phyloP scores from a whole-genome alignment of 108 stramenopile species.

The Parietichytrium sp. region DNA sequence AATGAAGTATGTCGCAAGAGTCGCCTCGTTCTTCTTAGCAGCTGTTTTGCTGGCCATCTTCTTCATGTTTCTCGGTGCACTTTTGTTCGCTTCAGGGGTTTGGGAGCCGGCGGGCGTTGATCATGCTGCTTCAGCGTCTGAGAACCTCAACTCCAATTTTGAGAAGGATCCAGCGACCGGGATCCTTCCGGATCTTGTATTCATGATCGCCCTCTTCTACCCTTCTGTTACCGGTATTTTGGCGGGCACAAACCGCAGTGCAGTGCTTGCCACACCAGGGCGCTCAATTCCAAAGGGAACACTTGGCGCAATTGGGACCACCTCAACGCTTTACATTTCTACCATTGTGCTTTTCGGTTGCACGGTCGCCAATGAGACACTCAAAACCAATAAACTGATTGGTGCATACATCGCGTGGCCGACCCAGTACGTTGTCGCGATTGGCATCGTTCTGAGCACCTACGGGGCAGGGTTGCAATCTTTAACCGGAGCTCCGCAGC shows the following conservation, averaged over 20 bases:
- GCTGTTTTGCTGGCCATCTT: conserved; percentile 59
- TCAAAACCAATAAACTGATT: conserved; percentile 70
- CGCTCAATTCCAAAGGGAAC: conserved; percentile 70
- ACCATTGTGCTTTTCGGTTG: conserved; percentile 68
- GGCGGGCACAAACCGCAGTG: conserved; percentile 66
- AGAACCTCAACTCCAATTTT: conserved; percentile 60
- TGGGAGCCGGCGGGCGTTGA: conserved; percentile 45
- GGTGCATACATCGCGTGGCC: conserved; percentile 70
- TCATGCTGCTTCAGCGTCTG: conserved; percentile 41
- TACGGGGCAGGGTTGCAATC: conserved; percentile 70
- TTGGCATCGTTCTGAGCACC: conserved; percentile 68
- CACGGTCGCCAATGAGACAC: conserved; percentile 58
- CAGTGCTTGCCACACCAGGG: conserved; percentile 65
- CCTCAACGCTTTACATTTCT: conserved; percentile 51
- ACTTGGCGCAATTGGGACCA: conserved; percentile 61
- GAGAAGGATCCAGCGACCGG: conserved; percentile 68
- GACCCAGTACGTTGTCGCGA: conserved; percentile 57
- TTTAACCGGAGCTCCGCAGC: conserved; percentile 65
- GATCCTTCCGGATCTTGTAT: conserved; percentile 61
- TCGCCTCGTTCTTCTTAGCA: conserved; percentile 60
- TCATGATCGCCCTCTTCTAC: conserved; percentile 71
- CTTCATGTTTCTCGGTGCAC: conserved; percentile 52
- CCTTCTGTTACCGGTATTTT: conserved; percentile 76
- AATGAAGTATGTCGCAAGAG: conserved; percentile 60
- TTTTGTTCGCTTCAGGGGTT: conserved; percentile 57